Percentiles rank a stretch among this genome's conserved stretches.
phyloP scores from a whole-genome alignment of 495 filamentous ascomycete genomes.

The Oleoguttula mirabilis region DNA sequence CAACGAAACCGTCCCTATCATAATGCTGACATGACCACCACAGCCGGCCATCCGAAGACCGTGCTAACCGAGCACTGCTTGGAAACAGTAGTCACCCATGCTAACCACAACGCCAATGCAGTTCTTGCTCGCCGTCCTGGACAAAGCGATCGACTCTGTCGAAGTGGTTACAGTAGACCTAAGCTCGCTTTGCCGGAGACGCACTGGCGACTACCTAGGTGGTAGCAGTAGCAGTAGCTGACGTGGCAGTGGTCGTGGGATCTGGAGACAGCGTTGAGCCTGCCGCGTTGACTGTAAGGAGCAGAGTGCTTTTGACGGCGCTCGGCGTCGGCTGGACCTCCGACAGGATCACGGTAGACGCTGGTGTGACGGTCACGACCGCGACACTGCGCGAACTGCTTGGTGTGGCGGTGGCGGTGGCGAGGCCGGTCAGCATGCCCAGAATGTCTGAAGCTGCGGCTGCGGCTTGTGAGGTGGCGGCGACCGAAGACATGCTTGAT shows the following conservation, averaged over 20 bases:
- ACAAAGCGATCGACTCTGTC: too few species aligned
- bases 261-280: constrained; percentile 7
- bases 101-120: too few species aligned
- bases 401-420: background rate
- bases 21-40: too few species aligned
- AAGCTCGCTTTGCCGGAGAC: too few species aligned
- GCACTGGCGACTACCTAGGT: too few species aligned
- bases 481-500: background rate
- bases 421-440: constrained; percentile 1
- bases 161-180: too few species aligned
- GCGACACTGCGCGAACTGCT: background rate
- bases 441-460: constrained; percentile 6
- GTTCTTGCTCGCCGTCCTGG: too few species aligned
- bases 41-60: too few species aligned
- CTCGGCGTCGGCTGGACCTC: background rate
- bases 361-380: background rate
- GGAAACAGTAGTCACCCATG: too few species aligned
- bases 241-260: constrained; percentile 3
- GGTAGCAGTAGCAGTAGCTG: too few species aligned
- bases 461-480: background rate
- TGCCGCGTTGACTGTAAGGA: constrained; percentile 6
- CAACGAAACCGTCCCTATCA: too few species aligned
- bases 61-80: too few species aligned
- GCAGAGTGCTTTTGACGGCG: constrained; percentile 9
- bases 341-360: constrained; percentile 1